Percentiles rank a stretch among this genome's conserved stretches.
phyloP scores from a whole-genome alignment of 768 basidiomycete genomes.

The Kwoniella sp. region DNA sequence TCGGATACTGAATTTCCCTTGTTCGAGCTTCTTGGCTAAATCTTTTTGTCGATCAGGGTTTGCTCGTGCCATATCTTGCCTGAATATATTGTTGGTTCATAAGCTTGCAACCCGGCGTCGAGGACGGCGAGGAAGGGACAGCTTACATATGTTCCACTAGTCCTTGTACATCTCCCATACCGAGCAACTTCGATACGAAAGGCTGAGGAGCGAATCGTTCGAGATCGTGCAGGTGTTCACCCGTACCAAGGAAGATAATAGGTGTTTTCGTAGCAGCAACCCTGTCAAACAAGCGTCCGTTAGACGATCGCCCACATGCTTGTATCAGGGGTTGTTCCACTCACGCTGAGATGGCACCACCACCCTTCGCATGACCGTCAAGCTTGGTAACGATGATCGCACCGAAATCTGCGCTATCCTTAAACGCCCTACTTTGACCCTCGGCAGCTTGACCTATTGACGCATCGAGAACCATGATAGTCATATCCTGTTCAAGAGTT shows the following conservation, averaged over 20 bases:
- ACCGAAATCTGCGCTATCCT: conserved; percentile 95
- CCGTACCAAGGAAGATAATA: conserved; percentile 96
- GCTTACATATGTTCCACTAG: conserved; percentile 89
- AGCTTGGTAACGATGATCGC: conserved; percentile 99
- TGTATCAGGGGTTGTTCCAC: too few relatives aligned
- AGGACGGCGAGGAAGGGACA: too few relatives aligned
- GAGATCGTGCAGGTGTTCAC: conserved; percentile 95
- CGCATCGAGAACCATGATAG: conserved; percentile 90
- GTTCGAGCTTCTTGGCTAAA: conserved; percentile 92
- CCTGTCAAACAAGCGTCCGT: conserved; percentile 57
- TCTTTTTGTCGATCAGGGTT: conserved; percentile 98
- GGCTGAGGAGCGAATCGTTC: conserved; percentile 94
- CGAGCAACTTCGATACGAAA: conserved; percentile 94
- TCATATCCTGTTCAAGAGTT: conserved; percentile 67
- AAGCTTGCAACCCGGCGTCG: too few relatives aligned
- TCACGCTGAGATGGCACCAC: conserved; percentile 98
- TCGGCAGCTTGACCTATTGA: conserved; percentile 99
- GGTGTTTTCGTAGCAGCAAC: conserved; percentile 99
- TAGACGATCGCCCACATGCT: too few relatives aligned
- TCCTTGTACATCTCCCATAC: conserved; percentile 94
- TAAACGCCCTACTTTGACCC: conserved; percentile 93
- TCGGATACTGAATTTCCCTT: conserved; percentile 88
- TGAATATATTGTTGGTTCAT: conserved; percentile 18
- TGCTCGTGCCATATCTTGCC: conserved; percentile 83
- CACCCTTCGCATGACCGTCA: conserved; percentile 98